A percentile compares a stretch with the other conserved stretches of the same genome.
These are phyloP conservation scores for Phlebiopsis gigantea DNA, from an alignment of 768 basidiomycete species.

Conservation along the genomic window DNA sequence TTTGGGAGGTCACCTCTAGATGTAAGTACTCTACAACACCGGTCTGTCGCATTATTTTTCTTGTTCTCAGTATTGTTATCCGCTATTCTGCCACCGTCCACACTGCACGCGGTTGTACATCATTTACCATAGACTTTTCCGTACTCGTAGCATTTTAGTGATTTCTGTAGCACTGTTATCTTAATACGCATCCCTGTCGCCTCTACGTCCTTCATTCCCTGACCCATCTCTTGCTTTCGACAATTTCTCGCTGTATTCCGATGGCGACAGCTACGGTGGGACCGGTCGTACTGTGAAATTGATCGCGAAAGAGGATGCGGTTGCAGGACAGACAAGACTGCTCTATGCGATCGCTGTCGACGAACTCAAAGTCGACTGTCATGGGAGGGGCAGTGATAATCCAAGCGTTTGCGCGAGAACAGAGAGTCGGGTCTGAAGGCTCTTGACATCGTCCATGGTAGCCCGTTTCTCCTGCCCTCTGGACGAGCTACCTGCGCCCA, in stretches of 20 bases:
- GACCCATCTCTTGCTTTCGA: too few relatives aligned
- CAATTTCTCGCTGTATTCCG: too few relatives aligned
- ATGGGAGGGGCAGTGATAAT: neutral
- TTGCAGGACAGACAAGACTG: too few relatives aligned
- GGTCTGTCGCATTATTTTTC: neutral
- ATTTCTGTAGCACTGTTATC: neutral
- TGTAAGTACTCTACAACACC: neutral
- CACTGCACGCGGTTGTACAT: neutral
- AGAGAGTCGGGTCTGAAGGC: slow-evolving; percentile 15
- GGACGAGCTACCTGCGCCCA: slow-evolving; percentile 25
- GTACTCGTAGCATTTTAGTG: neutral
- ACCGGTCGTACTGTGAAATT: neutral
- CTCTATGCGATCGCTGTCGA: too few relatives aligned
- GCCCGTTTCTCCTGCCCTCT: slow-evolving; percentile 10
- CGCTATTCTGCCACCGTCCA: neutral
- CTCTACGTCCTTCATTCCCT: neutral
- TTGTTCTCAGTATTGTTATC: neutral
- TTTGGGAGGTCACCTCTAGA: neutral
- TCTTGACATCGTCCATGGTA: slow-evolving; percentile 19
- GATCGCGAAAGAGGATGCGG: too few relatives aligned
- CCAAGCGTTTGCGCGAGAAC: slow-evolving; percentile 11
- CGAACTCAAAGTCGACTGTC: too few relatives aligned
- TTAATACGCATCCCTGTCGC: neutral
- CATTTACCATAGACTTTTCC: neutral
- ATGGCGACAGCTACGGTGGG: too few relatives aligned